These are phyloP conservation scores for Lachnellula arida DNA, from an alignment of 2,329 filamentous ascomycete species.

Conservation along the genomic window DNA sequence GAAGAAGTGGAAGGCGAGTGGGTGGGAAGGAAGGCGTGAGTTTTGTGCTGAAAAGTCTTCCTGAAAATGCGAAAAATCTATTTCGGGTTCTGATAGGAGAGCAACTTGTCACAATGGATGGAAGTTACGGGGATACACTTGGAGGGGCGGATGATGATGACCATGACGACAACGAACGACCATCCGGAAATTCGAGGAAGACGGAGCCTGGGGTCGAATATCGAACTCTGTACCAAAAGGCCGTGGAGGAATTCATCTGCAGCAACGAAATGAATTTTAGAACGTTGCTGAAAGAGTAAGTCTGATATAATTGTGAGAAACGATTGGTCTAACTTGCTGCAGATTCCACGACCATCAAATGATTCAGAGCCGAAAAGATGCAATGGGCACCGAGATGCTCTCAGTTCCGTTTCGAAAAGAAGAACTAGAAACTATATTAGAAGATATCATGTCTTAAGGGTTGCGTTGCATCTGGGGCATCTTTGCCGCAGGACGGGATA, in stretches of 20 bases:
- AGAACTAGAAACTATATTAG: slow-evolving; percentile 82
- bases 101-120: slow-evolving; percentile 66
- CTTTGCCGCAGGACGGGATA: not conserved
- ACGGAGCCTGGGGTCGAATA: slow-evolving; percentile 72
- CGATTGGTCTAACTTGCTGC: slow-evolving; percentile 26
- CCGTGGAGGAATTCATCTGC: slow-evolving; percentile 94
- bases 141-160: slow-evolving; percentile 47
- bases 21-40: slow-evolving; percentile 88
- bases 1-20: slow-evolving; percentile 71
- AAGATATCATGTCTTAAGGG: slow-evolving; percentile 53
- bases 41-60: slow-evolving; percentile 84
- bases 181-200: slow-evolving; percentile 19
- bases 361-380: slow-evolving; percentile 84
- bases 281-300: slow-evolving; percentile 85
- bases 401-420: slow-evolving; percentile 82
- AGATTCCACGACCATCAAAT: slow-evolving; percentile 97
- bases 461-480: not conserved
- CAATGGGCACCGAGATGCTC: slow-evolving; percentile 77
- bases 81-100: slow-evolving; percentile 84
- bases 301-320: slow-evolving; percentile 10
- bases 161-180: slow-evolving; percentile 28
- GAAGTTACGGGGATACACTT: slow-evolving; percentile 42
- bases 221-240: slow-evolving; percentile 86
- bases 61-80: slow-evolving; percentile 84
- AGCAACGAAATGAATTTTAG: slow-evolving; percentile 95